phyloP scores from a whole-genome alignment of 2,329 filamentous ascomycete species.

The Penicillium sp. region DNA sequence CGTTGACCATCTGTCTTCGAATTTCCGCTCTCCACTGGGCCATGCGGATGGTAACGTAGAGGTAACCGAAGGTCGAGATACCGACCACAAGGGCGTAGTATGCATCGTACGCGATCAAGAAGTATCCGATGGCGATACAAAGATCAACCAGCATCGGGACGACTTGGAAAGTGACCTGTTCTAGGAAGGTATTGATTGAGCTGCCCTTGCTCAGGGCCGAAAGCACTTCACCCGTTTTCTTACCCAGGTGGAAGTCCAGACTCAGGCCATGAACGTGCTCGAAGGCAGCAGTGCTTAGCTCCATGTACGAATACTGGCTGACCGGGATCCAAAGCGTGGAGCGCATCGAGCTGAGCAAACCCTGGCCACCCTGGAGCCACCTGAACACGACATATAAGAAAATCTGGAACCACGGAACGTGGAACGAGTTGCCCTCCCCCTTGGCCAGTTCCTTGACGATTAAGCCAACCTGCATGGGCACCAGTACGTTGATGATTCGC shows the following conservation, averaged over 20 bases:
- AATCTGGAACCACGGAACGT: slow-evolving; percentile 72
- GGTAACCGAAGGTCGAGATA: slow-evolving; percentile 91
- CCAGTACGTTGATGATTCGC: slow-evolving; percentile 79
- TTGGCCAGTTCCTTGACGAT: slow-evolving; percentile 74
- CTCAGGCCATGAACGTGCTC: slow-evolving; percentile 95
- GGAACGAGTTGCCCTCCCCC: slow-evolving; percentile 50
- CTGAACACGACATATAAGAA: slow-evolving; percentile 74
- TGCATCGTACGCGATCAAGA: slow-evolving; percentile 74
- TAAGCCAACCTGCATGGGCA: slow-evolving; percentile 74
- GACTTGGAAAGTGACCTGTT: slow-evolving; percentile 94
- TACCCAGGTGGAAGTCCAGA: slow-evolving; percentile 93
- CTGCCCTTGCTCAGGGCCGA: slow-evolving; percentile 95
- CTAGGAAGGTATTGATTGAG: slow-evolving; percentile 93
- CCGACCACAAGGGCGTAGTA: slow-evolving; percentile 88
- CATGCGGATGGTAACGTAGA: slow-evolving; percentile 95
- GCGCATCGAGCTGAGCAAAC: slow-evolving; percentile 77
- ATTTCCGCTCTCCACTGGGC: slow-evolving; percentile 89
- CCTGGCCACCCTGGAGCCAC: slow-evolving; percentile 83
- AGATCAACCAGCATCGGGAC: slow-evolving; percentile 93
- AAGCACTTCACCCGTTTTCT: slow-evolving; percentile 92
- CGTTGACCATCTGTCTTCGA: slow-evolving; percentile 89
- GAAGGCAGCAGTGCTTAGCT: slow-evolving; percentile 90
- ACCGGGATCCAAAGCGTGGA: slow-evolving; percentile 94
- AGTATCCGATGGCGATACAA: slow-evolving; percentile 77
- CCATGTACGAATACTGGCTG: slow-evolving; percentile 93